Conservation (phyloP, 2,329 filamentous ascomycete genomes). For the Aspergillus floridensis region DNA sequence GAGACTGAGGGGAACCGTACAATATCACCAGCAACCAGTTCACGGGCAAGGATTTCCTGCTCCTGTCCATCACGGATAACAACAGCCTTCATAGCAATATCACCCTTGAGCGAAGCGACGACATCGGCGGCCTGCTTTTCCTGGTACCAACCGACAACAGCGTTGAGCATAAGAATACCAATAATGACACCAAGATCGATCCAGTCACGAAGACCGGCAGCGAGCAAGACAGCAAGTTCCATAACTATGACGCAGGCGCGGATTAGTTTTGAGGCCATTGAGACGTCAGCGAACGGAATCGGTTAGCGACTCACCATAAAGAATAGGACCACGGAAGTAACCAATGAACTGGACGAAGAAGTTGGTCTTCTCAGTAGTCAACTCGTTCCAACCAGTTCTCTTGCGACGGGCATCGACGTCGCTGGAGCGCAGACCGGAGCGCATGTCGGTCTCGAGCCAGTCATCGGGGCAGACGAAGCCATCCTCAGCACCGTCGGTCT, state of each 20-base stretch:
- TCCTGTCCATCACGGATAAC: slow-evolving; percentile 67
- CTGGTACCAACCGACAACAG: slow-evolving; percentile 75
- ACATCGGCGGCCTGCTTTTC: slow-evolving; percentile 78
- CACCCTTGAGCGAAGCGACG: slow-evolving; percentile 70
- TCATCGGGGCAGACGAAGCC: slow-evolving; percentile 59
- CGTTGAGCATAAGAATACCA: slow-evolving; percentile 72
- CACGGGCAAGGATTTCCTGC: slow-evolving; percentile 66
- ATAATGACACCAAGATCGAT: slow-evolving; percentile 76
- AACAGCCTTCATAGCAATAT: slow-evolving; percentile 71
- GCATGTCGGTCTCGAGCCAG: slow-evolving; percentile 67
- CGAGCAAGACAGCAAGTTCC: slow-evolving; percentile 72
- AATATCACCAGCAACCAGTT: slow-evolving; percentile 74
- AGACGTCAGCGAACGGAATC: neutral
- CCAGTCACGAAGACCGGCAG: slow-evolving; percentile 72
- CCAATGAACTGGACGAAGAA: slow-evolving; percentile 70
- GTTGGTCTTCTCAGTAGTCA: slow-evolving; percentile 72
- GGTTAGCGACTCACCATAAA: slow-evolving; percentile 61
- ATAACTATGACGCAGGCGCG: slow-evolving; percentile 49
- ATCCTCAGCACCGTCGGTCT: slow-evolving; percentile 25
- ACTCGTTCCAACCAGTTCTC: slow-evolving; percentile 68
- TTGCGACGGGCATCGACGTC: slow-evolving; percentile 66
- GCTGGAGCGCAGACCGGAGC: slow-evolving; percentile 56
- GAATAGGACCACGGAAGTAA: slow-evolving; percentile 74
- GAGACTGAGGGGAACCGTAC: slow-evolving; percentile 43
- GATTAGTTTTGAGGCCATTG: neutral